phyloP scores from a whole-genome alignment of 2,329 filamentous ascomycete genomes.

The Blastomyces parvus region DNA sequence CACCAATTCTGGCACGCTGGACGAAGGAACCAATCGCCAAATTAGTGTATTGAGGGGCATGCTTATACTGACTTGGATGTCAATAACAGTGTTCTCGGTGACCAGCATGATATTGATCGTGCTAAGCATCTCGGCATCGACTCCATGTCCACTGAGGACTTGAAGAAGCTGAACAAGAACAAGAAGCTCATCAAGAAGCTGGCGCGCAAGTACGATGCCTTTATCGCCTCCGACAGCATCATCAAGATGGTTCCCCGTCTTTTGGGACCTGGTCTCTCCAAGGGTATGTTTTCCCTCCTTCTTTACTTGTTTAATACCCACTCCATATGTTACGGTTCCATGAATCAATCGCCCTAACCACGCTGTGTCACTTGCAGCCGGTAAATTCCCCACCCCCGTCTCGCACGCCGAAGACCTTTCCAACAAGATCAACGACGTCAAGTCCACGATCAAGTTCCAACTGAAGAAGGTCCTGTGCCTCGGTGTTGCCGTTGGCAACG shows the following conservation, averaged over 20 bases:
- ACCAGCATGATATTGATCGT: conserved; percentile 99
- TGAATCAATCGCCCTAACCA: too few species aligned
- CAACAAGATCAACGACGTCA: conserved; percentile 97
- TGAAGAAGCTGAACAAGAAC: conserved; percentile 99
- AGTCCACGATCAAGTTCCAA: conserved; percentile 99
- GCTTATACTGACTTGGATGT: conserved; percentile 13
- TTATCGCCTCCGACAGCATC: conserved; percentile 90
- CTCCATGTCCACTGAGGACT: conserved; percentile 94
- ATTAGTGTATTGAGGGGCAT: conserved; percentile 9
- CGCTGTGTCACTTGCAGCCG: conserved; percentile 50
- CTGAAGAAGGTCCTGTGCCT: conserved; percentile 99
- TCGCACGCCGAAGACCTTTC: conserved; percentile 91
- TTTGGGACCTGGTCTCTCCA: conserved; percentile 94
- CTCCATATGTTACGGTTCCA: too few species aligned
- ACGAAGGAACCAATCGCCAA: not conserved
- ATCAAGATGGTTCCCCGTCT: conserved; percentile 99
- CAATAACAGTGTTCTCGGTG: conserved; percentile 59
- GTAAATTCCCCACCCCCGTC: conserved; percentile 99
- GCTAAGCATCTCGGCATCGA: conserved; percentile 98
- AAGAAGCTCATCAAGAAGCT: conserved; percentile 99
- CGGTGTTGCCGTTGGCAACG: conserved; percentile 98
- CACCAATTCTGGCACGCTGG: not conserved
- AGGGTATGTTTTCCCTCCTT: conserved; percentile 50
- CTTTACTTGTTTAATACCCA: not conserved
- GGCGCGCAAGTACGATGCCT: conserved; percentile 99